phyloP scores from a whole-genome alignment of 257 asterid species.

The Nicotiana tomentosiformis region DNA sequence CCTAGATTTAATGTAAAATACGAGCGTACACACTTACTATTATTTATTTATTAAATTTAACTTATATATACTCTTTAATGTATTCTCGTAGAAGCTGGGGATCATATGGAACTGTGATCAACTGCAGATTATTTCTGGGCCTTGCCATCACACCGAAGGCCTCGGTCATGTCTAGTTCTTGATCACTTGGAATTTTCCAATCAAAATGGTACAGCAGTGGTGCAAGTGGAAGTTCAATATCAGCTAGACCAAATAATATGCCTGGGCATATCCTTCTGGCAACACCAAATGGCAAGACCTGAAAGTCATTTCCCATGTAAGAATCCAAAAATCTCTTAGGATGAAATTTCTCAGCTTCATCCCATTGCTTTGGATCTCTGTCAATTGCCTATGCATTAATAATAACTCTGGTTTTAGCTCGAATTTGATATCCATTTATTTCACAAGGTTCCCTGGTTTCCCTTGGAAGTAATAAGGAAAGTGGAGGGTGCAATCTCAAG shows the following conservation, averaged over 20 bases:
- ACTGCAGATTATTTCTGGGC: slow-evolving; percentile 4
- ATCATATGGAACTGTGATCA: slow-evolving; percentile 6
- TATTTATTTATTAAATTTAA: too few species aligned
- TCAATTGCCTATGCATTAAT: not conserved
- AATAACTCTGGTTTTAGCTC: not conserved
- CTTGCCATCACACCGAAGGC: not conserved
- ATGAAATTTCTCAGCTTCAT: slow-evolving; percentile 5
- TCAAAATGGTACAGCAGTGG: slow-evolving; percentile 14
- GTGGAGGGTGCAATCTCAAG: not conserved
- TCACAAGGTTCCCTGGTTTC: slow-evolving; percentile 10
- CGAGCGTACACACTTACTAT: too few species aligned
- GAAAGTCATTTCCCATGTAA: slow-evolving; percentile 6
- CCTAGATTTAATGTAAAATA: too few species aligned
- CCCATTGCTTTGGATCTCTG: slow-evolving; percentile 5
- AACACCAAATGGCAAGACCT: slow-evolving; percentile 15
- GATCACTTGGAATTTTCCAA: slow-evolving; percentile 5
- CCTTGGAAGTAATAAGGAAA: slow-evolving; percentile 13
- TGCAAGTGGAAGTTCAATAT: slow-evolving; percentile 12
- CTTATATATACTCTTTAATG: not conserved
- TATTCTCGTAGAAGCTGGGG: not conserved
- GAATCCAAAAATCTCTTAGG: slow-evolving; percentile 12
- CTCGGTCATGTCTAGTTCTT: slow-evolving; percentile 12
- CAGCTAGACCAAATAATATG: not conserved
- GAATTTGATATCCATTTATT: slow-evolving; percentile 11
- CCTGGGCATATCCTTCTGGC: slow-evolving; percentile 17